Evolutionary conservation across 345 rosid genomes (phyloP), one percentile per base, ranked within the genome.

Genomic region (Crucihimalaya himalaica): DNA sequence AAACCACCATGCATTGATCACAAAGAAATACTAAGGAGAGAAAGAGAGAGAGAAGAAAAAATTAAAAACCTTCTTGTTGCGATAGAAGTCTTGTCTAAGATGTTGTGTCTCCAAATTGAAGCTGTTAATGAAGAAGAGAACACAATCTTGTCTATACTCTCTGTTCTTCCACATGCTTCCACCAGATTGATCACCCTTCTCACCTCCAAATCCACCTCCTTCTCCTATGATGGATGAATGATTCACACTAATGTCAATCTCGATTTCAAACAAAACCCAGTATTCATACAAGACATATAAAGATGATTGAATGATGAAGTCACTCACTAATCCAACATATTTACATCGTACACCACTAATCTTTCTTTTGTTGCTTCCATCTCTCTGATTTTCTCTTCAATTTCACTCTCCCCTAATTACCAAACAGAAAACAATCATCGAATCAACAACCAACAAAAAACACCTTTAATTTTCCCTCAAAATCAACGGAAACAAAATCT

Each of bases 81-180:
- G 80, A 86, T 95, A 92, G 63, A 88, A 90, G 14, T 83, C 79
- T 78, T 80, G 87, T 81, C 66, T 84, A 76, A 27, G 84, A 87
- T 84, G 55, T 80, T 79, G 37, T 92, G 93, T 77, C 84, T 86
- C 98, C 96, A 92, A 16, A 90, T 81, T 0, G 90, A 93, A n/a
- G 96, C 98, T 10, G 91, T 84, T 35, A 90, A 76, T 8, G 96
- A 90, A 68, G 92, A 90, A 72, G 74, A 83, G 72, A 86, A 88
- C 27, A 92, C 89, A 45, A 90, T 65, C 76, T 90, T 92, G 10
- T 86, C 83, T 27, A 88, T 76, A 21, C 64, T 76, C n/a, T 84
- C 84, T 34, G 91, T 92, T 59, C 87, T 91, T 16, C 90, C 97
- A 59, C 96, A 86, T 11, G 97, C 96, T 79, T 92, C 96, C 60